Evolutionary conservation across 139 green algal species (phyloP).

Genomic region (Auxenochlorella pyrenoidosa): DNA sequence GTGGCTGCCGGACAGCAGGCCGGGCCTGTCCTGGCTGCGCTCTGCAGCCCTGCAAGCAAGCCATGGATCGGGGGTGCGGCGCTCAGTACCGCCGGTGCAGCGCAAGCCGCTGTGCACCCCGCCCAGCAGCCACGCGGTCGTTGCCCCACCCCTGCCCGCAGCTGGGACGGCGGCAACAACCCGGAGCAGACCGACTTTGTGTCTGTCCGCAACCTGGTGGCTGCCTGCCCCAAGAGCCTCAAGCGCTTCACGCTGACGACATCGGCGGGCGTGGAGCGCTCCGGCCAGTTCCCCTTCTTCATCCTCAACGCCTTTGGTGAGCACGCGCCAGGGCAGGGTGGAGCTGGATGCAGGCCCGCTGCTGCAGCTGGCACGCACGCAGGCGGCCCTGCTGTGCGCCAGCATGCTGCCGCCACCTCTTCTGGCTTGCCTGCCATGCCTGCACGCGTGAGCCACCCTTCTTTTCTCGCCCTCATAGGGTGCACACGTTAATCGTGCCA

Average conservation of each 20-base stretch:
- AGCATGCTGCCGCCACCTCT: not conserved
- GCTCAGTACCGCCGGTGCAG: no score
- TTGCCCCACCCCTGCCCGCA: slow-evolving; percentile 24
- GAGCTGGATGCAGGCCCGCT: no score
- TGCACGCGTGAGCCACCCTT: no score
- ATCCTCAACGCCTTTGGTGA: slow-evolving; percentile 95
- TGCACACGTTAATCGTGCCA: no score
- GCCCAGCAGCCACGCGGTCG: no score
- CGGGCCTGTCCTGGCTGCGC: no score
- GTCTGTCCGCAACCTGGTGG: slow-evolving; percentile 81
- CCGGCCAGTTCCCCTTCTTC: slow-evolving; percentile 72
- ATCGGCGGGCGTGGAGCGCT: slow-evolving; percentile 87
- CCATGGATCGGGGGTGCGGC: no score
- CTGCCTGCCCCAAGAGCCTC: slow-evolving; percentile 42
- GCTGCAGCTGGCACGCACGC: no score
- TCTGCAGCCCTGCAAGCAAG: no score
- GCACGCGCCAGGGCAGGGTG: not conserved
- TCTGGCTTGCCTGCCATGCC: not conserved
- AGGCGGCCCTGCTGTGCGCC: not conserved
- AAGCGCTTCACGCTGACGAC: slow-evolving; percentile 90
- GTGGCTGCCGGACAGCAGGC: no score
- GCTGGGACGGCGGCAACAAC: slow-evolving; percentile 88
- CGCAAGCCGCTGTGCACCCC: no score
- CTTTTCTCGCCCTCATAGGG: no score
- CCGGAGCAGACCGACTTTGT: slow-evolving; percentile 83